Base-by-base conservation (phyloP, 495 filamentous ascomycete species). In the Extremus antarcticus region DNA sequence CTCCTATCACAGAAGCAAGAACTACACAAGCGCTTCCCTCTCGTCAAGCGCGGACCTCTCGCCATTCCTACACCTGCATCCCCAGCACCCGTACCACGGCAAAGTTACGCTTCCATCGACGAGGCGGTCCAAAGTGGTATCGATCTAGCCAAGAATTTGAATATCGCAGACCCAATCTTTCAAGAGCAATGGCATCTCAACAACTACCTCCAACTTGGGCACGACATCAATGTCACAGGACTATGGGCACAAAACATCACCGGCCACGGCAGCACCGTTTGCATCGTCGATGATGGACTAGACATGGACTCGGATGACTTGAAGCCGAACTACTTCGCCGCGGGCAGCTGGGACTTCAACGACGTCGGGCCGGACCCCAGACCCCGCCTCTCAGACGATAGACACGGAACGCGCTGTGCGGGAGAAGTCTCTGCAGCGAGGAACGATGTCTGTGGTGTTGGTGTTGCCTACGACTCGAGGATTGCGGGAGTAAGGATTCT, bases 231-330 rank as follows among this genome's bases (percentile, higher is more conserved):
- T 65, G 90, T 97, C 25, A 92, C 90, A 1, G 89, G 82, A 25
- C 70, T 96, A 17, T 98, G 92, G 92, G 65, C 87, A 58, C 78
- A 90, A 55, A 90, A 90, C n/a, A 83, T 95, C 35, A 98, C 94
- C 0, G 92, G 92, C 23, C 77, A 87, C 60, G 92, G 92, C 59
- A 78, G 86, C 10, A 92, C 85, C 1, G 88, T 92, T 3, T 89
- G 90, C 39, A 90, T 98, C 63, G 87, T 98, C 9, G 92, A 98
- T 62, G 92, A 98, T 70, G 92, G 92, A 1, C 69, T 98, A 59
- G 92, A 98, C 63, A 92, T 98, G 88, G 85, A 98, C 70, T 95
- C 89, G 73, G 81, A 91, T 15, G 92, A 98, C 66, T 70, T 98
- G 22, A 90, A 87, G 63, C 85, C 79, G 51, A 98, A 98, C 61